These are phyloP conservation scores for Aureobasidium mangrovei DNA, from an alignment of 2,329 filamentous ascomycete genomes.

Conservation along the genomic window DNA sequence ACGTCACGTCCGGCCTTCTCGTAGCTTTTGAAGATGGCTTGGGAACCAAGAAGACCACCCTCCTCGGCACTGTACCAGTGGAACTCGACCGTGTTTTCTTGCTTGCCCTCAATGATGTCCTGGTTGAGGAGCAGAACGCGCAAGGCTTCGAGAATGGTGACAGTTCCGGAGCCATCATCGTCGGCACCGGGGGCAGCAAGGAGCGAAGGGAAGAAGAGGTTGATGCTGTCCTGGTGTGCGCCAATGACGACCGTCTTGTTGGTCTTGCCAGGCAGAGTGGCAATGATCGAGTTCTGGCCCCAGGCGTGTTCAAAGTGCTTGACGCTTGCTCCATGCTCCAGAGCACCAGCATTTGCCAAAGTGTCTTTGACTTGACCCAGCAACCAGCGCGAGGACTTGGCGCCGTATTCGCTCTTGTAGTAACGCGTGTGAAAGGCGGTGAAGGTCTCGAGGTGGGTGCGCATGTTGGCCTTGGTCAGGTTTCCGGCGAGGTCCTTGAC, in stretches of 20 bases:
- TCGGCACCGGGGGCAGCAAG: slow-evolving; percentile 88
- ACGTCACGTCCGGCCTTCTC: slow-evolving; percentile 63
- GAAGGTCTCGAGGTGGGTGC: slow-evolving; percentile 66
- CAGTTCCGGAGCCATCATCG: slow-evolving; percentile 65
- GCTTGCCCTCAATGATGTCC: slow-evolving; percentile 60
- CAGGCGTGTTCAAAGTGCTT: slow-evolving; percentile 72
- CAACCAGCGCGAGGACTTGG: slow-evolving; percentile 82
- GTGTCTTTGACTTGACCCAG: slow-evolving; percentile 63
- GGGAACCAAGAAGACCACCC: slow-evolving; percentile 75
- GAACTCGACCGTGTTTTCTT: slow-evolving; percentile 84
- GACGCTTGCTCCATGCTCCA: slow-evolving; percentile 56
- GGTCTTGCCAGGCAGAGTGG: slow-evolving; percentile 76
- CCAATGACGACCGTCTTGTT: slow-evolving; percentile 82
- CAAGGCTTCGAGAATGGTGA: slow-evolving; percentile 89
- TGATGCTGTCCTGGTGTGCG: slow-evolving; percentile 92
- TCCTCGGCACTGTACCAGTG: slow-evolving; percentile 95
- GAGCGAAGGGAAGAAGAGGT: slow-evolving; percentile 77
- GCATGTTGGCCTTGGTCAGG: slow-evolving; percentile 69
- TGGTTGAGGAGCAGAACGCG: slow-evolving; percentile 63
- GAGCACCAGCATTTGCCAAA: slow-evolving; percentile 62
- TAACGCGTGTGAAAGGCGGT: slow-evolving; percentile 75
- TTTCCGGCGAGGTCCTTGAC: slow-evolving; percentile 58
- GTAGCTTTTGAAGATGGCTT: slow-evolving; percentile 80
- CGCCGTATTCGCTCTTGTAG: slow-evolving; percentile 70
- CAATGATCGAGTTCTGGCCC: slow-evolving; percentile 87